Percentiles rank a stretch among this genome's conserved stretches.
phyloP scores from a whole-genome alignment of 2,329 filamentous ascomycete genomes.

The Lasiodiplodia hormozganensis region DNA sequence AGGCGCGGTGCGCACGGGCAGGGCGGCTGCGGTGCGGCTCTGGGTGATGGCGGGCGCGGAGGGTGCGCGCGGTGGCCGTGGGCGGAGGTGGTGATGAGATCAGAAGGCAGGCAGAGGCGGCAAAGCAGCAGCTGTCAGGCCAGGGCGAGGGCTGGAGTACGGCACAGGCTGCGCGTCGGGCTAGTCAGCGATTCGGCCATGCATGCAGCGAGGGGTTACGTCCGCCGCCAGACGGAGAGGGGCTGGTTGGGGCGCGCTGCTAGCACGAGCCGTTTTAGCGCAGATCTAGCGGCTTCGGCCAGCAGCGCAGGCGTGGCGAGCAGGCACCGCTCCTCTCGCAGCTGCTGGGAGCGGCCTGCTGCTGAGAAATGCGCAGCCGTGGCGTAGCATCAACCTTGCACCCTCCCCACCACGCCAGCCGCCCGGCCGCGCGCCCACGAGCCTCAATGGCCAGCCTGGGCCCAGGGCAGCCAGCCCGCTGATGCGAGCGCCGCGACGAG shows the following conservation, averaged over 20 bases:
- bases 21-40: conserved; percentile 22
- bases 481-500: conserved; percentile 9
- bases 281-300: not conserved
- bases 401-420: not conserved
- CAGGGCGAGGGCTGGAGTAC: conserved; percentile 23
- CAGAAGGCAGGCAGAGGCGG: conserved; percentile 25
- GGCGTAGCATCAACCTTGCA: conserved; percentile 13
- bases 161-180: conserved; percentile 23
- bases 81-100: conserved; percentile 25
- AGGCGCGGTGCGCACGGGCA: conserved; percentile 21
- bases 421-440: conserved; percentile 10
- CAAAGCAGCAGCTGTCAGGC: conserved; percentile 24
- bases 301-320: conserved; percentile 6
- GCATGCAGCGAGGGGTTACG: conserved; percentile 25
- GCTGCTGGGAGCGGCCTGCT: conserved; percentile 22
- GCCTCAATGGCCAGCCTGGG: conserved; percentile 20
- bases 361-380: conserved; percentile 11
- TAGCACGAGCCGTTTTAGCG: conserved; percentile 11
- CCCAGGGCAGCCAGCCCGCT: conserved; percentile 6
- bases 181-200: conserved; percentile 16
- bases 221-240: conserved; percentile 14
- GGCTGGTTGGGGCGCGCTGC: conserved; percentile 9
- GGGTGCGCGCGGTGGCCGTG: conserved; percentile 10
- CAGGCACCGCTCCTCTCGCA: conserved; percentile 6
- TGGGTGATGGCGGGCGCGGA: conserved; percentile 14